A percentile compares a stretch with the other conserved stretches of the same genome.
These are phyloP conservation scores for Cercospora zeae-maydis DNA, from an alignment of 2,329 filamentous ascomycete genomes.

Conservation along the genomic window DNA sequence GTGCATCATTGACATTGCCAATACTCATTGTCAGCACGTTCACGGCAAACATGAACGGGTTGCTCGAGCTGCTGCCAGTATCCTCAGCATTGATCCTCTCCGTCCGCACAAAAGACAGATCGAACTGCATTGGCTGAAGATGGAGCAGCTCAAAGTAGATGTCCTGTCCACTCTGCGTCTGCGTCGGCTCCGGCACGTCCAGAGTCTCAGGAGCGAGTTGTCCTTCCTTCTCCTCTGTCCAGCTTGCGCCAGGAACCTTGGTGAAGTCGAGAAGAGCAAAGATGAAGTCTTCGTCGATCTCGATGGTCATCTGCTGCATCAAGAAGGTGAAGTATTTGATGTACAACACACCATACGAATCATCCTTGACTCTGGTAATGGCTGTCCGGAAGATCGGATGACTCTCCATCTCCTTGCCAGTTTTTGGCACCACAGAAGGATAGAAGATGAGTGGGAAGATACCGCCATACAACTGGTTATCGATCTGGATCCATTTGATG, in stretches of 20 bases:
- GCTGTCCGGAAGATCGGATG: constrained; percentile 92
- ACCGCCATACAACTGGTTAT: constrained; percentile 96
- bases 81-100: constrained; percentile 96
- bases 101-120: constrained; percentile 94
- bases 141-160: constrained; percentile 98
- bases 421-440: constrained; percentile 95
- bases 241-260: constrained; percentile 85
- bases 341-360: constrained; percentile 95
- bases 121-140: constrained; percentile 95
- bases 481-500: constrained; percentile 98
- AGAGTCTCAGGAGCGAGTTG: constrained; percentile 84
- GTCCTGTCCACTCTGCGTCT: constrained; percentile 80
- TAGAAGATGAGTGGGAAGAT: constrained; percentile 98
- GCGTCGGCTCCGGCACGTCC: constrained; percentile 86
- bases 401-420: constrained; percentile 90
- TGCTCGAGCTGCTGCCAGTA: constrained; percentile 75
- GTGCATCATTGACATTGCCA: constrained; percentile 97
- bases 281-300: constrained; percentile 97
- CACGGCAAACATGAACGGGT: constrained; percentile 97
- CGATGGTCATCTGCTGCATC: constrained; percentile 95
- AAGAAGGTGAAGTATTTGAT: constrained; percentile 96
- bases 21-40: constrained; percentile 99
- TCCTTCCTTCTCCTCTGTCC: constrained; percentile 78
- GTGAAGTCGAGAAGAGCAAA: constrained; percentile 93
- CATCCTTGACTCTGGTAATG: constrained; percentile 92